A percentile compares a stretch with the other conserved stretches of the same genome.
Conservation (phyloP, 257 asterid species). For the Rauvolfia tetraphylla region DNA sequence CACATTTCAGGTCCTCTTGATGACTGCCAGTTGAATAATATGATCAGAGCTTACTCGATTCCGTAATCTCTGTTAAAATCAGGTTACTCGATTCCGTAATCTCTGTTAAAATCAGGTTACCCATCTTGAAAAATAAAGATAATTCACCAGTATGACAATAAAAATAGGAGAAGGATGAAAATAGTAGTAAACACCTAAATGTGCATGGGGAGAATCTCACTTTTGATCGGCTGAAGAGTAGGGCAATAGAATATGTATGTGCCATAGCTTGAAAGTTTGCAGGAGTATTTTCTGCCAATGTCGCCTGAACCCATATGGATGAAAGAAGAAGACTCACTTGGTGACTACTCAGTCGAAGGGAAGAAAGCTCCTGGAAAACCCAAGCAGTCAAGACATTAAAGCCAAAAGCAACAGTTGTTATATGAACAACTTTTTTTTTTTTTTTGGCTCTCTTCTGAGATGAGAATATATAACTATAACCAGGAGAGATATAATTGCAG, state of each 20-base stretch:
- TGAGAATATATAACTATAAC: too few species aligned
- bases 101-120: not conserved
- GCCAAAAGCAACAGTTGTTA: not conserved
- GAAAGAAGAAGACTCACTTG: conserved; percentile 52
- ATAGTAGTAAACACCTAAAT: not conserved
- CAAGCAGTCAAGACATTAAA: conserved; percentile 6
- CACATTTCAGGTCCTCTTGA: not conserved
- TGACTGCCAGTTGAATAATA: not conserved
- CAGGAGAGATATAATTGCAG: not conserved
- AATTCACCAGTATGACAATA: not conserved
- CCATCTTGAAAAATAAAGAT: not conserved
- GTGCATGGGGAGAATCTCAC: conserved; percentile 15
- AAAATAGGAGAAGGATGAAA: not conserved
- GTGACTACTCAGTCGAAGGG: conserved; percentile 47
- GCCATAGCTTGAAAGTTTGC: conserved; percentile 48
- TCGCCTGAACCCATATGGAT: conserved; percentile 50
- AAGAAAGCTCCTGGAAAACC: conserved; percentile 32
- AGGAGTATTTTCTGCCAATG: conserved; percentile 37
- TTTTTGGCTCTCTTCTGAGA: too few species aligned
- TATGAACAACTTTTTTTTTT: not conserved
- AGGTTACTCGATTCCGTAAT: not conserved
- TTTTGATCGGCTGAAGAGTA: conserved; percentile 46
- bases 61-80: not conserved
- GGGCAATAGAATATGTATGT: conserved; percentile 40
- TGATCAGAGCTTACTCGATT: not conserved